A percentile compares a stretch with the other conserved stretches of the same genome.
Evolutionary conservation across 108 stramenopile genomes (phyloP).

Genomic region (Cyclotella baltica): DNA sequence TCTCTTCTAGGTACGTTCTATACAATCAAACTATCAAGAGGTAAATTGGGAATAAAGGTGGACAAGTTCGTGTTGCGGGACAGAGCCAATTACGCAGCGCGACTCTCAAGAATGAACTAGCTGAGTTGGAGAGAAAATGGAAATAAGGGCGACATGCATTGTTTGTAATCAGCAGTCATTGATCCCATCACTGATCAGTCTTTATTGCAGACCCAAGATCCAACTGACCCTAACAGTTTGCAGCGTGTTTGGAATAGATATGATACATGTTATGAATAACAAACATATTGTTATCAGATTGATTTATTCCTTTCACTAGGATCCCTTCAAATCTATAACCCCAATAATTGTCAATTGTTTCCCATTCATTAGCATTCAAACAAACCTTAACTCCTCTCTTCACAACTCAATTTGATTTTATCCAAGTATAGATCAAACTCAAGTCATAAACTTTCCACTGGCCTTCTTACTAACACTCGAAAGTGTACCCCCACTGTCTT

Average conservation of each 20-base stretch:
- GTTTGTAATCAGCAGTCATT: constrained; percentile 16
- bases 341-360: no score
- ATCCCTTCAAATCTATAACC: no score
- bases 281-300: no score
- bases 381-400: not conserved
- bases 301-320: no score
- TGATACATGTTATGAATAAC: no score
- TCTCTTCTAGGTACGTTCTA: not conserved
- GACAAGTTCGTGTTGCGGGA: constrained; percentile 3
- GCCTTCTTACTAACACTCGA: constrained; percentile 75
- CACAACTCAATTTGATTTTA: not conserved
- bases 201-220: not conserved
- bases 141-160: constrained; percentile 17
- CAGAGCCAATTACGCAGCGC: not conserved
- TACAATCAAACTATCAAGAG: constrained; percentile 3
- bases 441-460: constrained; percentile 75
- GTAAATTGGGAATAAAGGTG: constrained; percentile 1
- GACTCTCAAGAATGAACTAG: constrained; percentile 1
- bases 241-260: no score
- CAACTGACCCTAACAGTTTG: no score
- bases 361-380: not conserved
- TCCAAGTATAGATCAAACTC: not conserved
- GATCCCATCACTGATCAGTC: not conserved
- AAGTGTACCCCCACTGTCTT: constrained; percentile 80
- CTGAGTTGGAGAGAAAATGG: constrained; percentile 10